Evolutionary conservation across 1,284 basidiomycete species (phyloP).

Genomic region (Cutaneotrichosporon cutaneum): DNA sequence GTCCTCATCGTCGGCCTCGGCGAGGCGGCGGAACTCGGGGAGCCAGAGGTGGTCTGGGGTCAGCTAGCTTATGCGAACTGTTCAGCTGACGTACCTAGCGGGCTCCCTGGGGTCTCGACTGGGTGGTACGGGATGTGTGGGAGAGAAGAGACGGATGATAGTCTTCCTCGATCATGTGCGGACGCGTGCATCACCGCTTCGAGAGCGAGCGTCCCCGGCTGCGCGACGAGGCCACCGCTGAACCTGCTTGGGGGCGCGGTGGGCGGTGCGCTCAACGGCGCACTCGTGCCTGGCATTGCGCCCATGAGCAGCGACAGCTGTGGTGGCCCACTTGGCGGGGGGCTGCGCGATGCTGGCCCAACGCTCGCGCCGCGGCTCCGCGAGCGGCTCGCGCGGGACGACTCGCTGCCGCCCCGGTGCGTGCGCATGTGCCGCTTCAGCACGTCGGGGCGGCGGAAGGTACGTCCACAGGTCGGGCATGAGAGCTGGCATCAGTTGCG

Average conservation of each 20-base stretch:
- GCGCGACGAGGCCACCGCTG: neutral
- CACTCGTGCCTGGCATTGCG: neutral
- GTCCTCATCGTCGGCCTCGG: neutral
- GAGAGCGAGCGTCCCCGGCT: neutral
- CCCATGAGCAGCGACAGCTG: neutral
- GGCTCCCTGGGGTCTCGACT: too few species aligned
- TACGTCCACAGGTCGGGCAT: slow-evolving; percentile 3
- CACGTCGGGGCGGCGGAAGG: slow-evolving; percentile 8
- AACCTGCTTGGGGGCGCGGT: neutral
- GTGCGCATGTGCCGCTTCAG: slow-evolving; percentile 5
- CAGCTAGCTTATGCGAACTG: too few species aligned
- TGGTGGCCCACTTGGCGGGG: neutral
- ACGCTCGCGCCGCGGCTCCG: neutral
- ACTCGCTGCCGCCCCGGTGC: neutral
- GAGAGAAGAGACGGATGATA: neutral
- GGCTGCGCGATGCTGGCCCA: neutral
- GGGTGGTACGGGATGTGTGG: neutral
- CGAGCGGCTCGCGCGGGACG: too few species aligned
- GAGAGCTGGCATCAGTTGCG: slow-evolving; percentile 3
- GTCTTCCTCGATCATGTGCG: neutral
- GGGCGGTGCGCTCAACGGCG: neutral
- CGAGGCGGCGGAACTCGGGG: neutral
- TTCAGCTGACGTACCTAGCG: too few species aligned
- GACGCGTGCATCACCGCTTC: slow-evolving; percentile 4
- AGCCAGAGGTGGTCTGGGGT: neutral